phyloP scores from a whole-genome alignment of 345 rosid species.

The Salix suchowensis region DNA sequence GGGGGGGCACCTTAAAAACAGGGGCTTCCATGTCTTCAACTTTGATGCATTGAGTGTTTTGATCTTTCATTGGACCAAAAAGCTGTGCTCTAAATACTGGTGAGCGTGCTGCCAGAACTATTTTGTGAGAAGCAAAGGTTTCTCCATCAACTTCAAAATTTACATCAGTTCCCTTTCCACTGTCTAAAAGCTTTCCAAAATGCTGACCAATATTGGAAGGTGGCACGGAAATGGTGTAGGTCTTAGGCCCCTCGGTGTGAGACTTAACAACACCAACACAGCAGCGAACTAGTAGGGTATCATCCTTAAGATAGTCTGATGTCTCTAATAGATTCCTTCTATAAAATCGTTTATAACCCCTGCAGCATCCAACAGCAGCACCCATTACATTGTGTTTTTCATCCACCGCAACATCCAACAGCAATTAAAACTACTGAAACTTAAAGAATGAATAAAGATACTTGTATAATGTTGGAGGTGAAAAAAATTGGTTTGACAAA shows the following conservation, averaged over 20 bases:
- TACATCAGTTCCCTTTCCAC: constrained; percentile 27
- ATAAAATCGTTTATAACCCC: constrained; percentile 24
- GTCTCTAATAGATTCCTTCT: constrained; percentile 17
- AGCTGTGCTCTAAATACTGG: constrained; percentile 33
- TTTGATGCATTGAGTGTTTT: constrained; percentile 22
- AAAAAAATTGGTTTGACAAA: not conserved
- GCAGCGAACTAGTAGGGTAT: constrained; percentile 13
- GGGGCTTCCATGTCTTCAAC: constrained; percentile 35
- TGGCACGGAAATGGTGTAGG: constrained; percentile 18
- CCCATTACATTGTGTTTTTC: not conserved
- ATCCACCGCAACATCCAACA: not conserved
- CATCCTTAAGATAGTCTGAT: constrained; percentile 22
- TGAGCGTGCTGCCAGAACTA: constrained; percentile 31
- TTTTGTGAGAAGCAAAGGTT: constrained; percentile 28
- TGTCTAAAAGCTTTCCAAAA: constrained; percentile 27
- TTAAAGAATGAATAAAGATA: not conserved
- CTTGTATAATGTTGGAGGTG: not conserved
- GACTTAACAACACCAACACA: constrained; percentile 30
- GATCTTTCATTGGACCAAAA: constrained; percentile 37
- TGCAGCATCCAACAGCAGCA: constrained; percentile 4
- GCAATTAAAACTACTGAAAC: not conserved
- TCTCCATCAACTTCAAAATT: constrained; percentile 30
- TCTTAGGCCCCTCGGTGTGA: constrained; percentile 29
- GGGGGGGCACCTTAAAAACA: constrained; percentile 27
- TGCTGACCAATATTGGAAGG: constrained; percentile 32